phyloP scores from a whole-genome alignment of 345 rosid species.

The Syzygium jambos region DNA sequence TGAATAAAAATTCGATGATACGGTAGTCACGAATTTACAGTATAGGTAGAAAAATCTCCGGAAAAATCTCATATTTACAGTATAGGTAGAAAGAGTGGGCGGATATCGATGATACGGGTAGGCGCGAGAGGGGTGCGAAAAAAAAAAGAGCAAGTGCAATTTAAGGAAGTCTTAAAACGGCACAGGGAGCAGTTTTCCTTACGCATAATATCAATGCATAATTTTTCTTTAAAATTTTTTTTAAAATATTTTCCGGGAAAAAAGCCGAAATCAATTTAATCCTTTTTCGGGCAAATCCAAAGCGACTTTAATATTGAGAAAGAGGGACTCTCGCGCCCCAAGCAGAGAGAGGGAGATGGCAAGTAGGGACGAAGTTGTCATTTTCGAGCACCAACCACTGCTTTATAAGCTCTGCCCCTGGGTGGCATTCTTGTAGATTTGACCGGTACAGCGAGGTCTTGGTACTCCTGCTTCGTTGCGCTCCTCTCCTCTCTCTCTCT shows the following conservation, averaged over 20 bases:
- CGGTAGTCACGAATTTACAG: too few relatives aligned
- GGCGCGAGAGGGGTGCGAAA: background rate
- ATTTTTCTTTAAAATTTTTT: background rate
- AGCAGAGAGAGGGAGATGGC: background rate
- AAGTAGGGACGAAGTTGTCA: slow-evolving; percentile 16
- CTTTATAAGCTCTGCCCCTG: slow-evolving; percentile 13
- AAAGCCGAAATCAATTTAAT: background rate
- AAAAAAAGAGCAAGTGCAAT: background rate
- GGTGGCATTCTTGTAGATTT: background rate
- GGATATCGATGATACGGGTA: background rate
- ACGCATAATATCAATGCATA: background rate
- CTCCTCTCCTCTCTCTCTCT: background rate
- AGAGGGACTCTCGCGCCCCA: background rate
- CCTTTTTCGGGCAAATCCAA: background rate
- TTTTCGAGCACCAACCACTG: slow-evolving; percentile 18
- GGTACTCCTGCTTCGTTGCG: background rate
- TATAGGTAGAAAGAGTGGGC: background rate
- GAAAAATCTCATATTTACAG: fast-evolving
- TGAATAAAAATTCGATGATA: background rate
- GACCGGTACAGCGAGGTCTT: too few relatives aligned
- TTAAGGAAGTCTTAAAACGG: background rate
- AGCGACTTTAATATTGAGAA: background rate
- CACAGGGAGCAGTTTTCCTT: background rate
- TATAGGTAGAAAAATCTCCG: too few relatives aligned
- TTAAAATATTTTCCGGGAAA: background rate